Evolutionary conservation across 2,329 filamentous ascomycete species (phyloP).

Genomic region (Xylaria sp.): DNA sequence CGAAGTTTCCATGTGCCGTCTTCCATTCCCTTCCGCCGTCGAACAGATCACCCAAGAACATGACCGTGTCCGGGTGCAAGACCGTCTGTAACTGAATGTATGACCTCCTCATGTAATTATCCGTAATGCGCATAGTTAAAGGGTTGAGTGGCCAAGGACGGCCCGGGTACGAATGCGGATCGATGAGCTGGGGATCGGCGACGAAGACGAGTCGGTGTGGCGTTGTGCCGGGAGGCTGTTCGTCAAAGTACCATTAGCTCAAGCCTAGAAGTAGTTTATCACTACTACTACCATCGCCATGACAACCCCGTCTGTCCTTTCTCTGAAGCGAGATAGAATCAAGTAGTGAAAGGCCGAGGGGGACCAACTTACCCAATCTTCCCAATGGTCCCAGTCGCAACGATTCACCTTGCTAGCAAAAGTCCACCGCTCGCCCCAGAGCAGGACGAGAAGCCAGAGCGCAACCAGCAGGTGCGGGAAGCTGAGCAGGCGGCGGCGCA

Average conservation of each 20-base stretch:
- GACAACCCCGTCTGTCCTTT: background rate
- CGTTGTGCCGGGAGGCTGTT: conserved; percentile 76
- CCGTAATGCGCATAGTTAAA: conserved; percentile 72
- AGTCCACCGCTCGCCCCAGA: conserved; percentile 85
- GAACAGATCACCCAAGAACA: conserved; percentile 94
- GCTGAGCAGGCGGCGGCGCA: conserved; percentile 63
- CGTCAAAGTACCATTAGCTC: conserved; percentile 27
- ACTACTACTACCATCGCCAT: background rate
- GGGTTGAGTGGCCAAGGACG: conserved; percentile 70
- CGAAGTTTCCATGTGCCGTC: conserved; percentile 69
- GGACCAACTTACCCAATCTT: conserved; percentile 78
- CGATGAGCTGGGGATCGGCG: conserved; percentile 90
- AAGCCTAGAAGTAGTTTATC: background rate
- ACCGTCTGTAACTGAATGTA: conserved; percentile 81
- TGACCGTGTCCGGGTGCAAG: conserved; percentile 84
- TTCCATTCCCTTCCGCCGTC: conserved; percentile 97
- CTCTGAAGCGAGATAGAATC: background rate
- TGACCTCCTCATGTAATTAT: conserved; percentile 86
- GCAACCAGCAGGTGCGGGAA: conserved; percentile 74
- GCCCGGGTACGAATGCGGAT: conserved; percentile 93
- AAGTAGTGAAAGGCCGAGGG: background rate
- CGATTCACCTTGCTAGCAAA: conserved; percentile 75
- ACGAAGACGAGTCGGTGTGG: conserved; percentile 88
- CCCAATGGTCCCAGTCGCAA: conserved; percentile 89
- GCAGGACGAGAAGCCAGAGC: conserved; percentile 79